These are phyloP conservation scores for Chaetomium sp. DNA, from an alignment of 2,329 filamentous ascomycete species.

Conservation along the genomic window DNA sequence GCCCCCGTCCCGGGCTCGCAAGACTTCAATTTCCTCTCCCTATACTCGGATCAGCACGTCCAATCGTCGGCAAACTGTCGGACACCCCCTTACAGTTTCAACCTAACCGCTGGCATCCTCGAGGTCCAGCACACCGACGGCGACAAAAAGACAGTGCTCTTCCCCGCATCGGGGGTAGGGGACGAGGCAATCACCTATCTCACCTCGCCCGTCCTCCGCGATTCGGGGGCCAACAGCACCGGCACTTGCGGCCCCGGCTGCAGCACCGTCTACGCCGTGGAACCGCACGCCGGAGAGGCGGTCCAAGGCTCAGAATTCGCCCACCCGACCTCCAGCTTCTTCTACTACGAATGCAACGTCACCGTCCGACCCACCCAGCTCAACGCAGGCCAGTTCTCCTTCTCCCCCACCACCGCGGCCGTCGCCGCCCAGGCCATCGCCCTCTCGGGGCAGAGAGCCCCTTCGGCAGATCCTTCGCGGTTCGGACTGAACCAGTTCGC, in stretches of 20 bases:
- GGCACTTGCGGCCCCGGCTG: constrained; percentile 5
- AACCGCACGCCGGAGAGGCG: neutral
- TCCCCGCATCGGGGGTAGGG: neutral
- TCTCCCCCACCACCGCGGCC: neutral
- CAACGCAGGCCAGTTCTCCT: neutral
- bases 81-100: neutral
- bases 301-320: neutral
- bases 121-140: neutral
- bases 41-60: neutral
- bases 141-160: neutral
- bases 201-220: neutral
- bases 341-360: constrained; percentile 6
- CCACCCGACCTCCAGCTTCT: neutral
- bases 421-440: constrained; percentile 3
- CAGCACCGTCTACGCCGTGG: neutral
- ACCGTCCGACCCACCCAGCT: neutral
- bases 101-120: neutral
- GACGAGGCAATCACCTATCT: constrained; percentile 1
- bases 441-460: neutral
- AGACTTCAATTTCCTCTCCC: neutral
- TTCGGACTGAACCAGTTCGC: neutral
- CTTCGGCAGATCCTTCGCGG: neutral
- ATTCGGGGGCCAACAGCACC: neutral
- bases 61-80: neutral
- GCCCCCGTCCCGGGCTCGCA: constrained; percentile 1